Percentiles rank a stretch among this genome's conserved stretches.
phyloP scores from a whole-genome alignment of 495 filamentous ascomycete species.

The Xylaria telfairii region DNA sequence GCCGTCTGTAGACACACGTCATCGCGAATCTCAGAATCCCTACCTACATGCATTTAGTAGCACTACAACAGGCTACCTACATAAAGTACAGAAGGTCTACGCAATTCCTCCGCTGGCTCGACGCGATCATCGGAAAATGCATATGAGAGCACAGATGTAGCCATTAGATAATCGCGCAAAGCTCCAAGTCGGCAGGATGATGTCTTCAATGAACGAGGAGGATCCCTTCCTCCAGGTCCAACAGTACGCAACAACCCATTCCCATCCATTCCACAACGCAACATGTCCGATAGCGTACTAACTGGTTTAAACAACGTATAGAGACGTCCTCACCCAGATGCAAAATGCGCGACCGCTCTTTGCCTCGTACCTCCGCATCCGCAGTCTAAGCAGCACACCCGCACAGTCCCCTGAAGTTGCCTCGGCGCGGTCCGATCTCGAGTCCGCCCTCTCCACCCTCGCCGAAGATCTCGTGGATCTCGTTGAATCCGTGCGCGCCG shows the following conservation, averaged over 20 bases:
- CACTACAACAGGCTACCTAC: no score
- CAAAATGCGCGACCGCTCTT: conserved; percentile 82
- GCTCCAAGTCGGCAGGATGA: conserved; percentile 58
- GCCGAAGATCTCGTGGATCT: conserved; percentile 88
- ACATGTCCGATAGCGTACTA: neutral
- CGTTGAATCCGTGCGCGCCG: conserved; percentile 81
- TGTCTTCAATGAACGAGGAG: conserved; percentile 73
- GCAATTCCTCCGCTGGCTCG: neutral
- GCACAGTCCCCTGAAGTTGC: conserved; percentile 78
- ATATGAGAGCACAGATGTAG: conserved; percentile 33
- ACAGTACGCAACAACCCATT: conserved; percentile 57
- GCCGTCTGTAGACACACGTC: conserved; percentile 15
- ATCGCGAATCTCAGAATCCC: conserved; percentile 6
- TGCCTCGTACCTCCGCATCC: conserved; percentile 94
- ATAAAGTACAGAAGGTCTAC: neutral
- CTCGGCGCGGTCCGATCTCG: conserved; percentile 83
- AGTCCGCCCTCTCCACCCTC: conserved; percentile 75
- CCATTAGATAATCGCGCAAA: conserved; percentile 37
- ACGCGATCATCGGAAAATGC: conserved; percentile 5
- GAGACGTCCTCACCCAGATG: conserved; percentile 85
- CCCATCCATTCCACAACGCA: neutral
- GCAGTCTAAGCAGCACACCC: conserved; percentile 67
- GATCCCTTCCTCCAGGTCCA: conserved; percentile 96
- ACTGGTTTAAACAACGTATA: conserved; percentile 41
- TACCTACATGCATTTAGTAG: no score